phyloP scores from a whole-genome alignment of 768 basidiomycete species.

The Kwoniella botswanensis region DNA sequence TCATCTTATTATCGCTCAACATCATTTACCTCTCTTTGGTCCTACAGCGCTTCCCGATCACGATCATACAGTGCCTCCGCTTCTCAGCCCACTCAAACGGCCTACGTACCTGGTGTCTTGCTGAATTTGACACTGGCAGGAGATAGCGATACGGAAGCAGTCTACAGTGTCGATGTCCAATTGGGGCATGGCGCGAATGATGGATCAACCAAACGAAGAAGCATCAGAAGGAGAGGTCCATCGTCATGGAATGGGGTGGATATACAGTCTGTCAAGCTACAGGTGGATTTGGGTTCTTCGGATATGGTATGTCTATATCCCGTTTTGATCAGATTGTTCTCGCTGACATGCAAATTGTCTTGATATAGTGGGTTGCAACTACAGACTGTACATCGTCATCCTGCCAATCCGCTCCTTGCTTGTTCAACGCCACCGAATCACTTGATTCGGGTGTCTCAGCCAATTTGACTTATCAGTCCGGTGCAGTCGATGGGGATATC shows the following conservation, averaged over 20 bases:
- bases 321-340: not conserved
- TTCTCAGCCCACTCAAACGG: conserved; percentile 12
- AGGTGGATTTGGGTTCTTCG: conserved; percentile 56
- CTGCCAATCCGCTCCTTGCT: conserved; percentile 32
- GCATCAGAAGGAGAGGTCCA: conserved; percentile 1
- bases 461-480: conserved; percentile 48
- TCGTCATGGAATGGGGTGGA: conserved; percentile 28
- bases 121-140: conserved; percentile 31
- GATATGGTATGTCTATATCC: conserved; percentile 46
- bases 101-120: conserved; percentile 29
- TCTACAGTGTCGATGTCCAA: conserved; percentile 48
- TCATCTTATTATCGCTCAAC: conserved; percentile 20
- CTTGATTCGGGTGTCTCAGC: conserved; percentile 39
- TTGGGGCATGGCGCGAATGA: conserved; percentile 43
- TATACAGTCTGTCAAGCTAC: conserved; percentile 44
- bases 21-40: conserved; percentile 22
- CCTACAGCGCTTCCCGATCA: conserved; percentile 15
- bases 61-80: conserved; percentile 21
- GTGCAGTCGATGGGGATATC: conserved; percentile 44
- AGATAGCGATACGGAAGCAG: conserved; percentile 40
- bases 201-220: not conserved
- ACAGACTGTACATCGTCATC: conserved; percentile 36
- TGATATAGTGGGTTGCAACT: conserved; percentile 54
- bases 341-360: conserved; percentile 1
- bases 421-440: conserved; percentile 31